Evolutionary conservation across 2,329 filamentous ascomycete species (phyloP), one percentile per base, ranked within the genome.

Genomic region (Esteya vermicola): DNA sequence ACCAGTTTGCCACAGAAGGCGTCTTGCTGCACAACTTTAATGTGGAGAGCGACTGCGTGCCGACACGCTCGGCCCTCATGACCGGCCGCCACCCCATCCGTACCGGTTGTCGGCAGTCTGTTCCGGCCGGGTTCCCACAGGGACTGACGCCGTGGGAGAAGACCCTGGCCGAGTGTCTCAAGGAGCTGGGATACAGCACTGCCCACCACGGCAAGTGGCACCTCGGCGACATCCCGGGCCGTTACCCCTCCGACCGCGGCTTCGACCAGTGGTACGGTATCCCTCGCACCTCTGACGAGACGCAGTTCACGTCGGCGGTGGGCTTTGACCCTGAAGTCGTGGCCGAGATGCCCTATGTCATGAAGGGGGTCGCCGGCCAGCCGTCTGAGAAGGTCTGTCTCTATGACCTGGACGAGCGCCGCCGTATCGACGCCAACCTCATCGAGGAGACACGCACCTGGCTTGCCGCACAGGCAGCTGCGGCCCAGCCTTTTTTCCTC

Each of bases 211-310:
- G 56, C 0, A 59, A 59, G 27, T 59, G 57, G 57, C 55, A 60
- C 31, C 45, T 59, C 2, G 55, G 57, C 0, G 57, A 59, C 35
- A 45, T 58, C 1, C 48, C 52, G 0, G 57, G 57, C 1, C 50
- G 57, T 1, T 59, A 59, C 8, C 57, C 57, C 0, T 55, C 51
- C 3, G 57, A 57, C 22, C 40, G 57, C 2, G 57, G 57, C 0
- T 60, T 60, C 20, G 55, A 60, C 22, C 54, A 60, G 26, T 60
- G 57, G 56, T 56, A 52, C 9, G 56, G 57, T 1, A 60, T 60
- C 14, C 57, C 57, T 0, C 41, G 57, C 7, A 59, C 56, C 0
- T 58, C 56, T 0, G 55, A 59, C 38, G 57, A 60, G 42, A 58
- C 48, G 3, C 55, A 57, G 38, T 59, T 60, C 20, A 57, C 55